Evolutionary conservation across 2,329 filamentous ascomycete species (phyloP), one percentile per base, ranked within the genome.

Genomic region (Tympanopsis confertula): DNA sequence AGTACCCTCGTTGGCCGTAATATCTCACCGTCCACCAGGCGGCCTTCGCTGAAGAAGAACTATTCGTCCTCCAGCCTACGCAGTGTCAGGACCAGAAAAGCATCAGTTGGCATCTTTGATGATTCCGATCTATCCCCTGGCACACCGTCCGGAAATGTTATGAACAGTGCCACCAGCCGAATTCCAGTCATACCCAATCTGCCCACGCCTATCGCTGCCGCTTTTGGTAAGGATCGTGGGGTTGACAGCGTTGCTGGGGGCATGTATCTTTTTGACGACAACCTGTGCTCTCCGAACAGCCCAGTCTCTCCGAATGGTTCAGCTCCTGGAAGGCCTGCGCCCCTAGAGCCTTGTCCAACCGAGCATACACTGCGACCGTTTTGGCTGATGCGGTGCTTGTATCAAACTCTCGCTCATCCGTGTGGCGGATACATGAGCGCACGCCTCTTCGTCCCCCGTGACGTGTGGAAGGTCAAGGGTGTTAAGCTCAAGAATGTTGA

Each of bases 351-450:
- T 3, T 98, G 91, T 54, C 91, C 91, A 1, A 85, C 82, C 26
- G 86, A 93, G 29, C 80, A 81, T 42, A 71, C 95, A 50, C 69
- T 96, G n/a, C 79, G 91, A 15, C 91, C 91, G 2, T 98, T 95
- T 58, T 98, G 91, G 91, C 68, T 98, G 35, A 94, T 98, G 86
- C 79, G 91, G 39, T 88, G 84, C 43, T 69, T 98, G 19, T 94
- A 91, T 53, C 86, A 95, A 55, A 94, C 88, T 0, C 76, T 98
- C 32, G 82, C 81, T 14, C 89, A 98, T 51, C 86, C 89, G 3
- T 78, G 86, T 17, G 91, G 91, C 26, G 91, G 88, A 13, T 98
- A 95, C 53, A 54, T 98, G 15, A 94, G 88, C 38, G 89, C 80
- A 17, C 87, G 86, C 49, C 71, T 98, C 0, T 98, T 98, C 53